Evolutionary conservation across 371 early-diverging fungal genomes (phyloP).

Genomic region (Mortierella sp.): DNA sequence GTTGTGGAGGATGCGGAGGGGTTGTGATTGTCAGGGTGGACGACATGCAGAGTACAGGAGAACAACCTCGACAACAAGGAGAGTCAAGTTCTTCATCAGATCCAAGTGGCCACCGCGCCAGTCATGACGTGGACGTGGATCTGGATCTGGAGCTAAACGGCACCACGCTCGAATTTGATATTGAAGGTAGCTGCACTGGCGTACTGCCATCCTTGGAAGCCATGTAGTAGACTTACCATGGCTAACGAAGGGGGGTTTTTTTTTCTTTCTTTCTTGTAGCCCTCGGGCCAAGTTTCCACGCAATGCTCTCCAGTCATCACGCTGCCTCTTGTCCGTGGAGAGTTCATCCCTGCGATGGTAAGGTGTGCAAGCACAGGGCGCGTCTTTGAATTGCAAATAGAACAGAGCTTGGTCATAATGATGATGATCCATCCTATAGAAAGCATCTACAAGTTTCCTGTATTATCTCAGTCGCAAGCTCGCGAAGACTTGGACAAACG

Average conservation of each 20-base stretch:
- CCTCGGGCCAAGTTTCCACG: conserved; percentile 42
- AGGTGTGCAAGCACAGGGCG: not conserved
- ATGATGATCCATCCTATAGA: conserved; percentile 10
- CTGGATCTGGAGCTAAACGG: conserved; percentile 8
- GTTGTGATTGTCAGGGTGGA: conserved; percentile 39
- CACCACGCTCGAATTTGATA: conserved; percentile 13
- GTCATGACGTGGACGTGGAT: not conserved
- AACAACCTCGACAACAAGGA: not conserved
- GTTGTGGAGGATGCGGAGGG: conserved; percentile 51
- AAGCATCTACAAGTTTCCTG: conserved; percentile 45
- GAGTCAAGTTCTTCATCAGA: not conserved
- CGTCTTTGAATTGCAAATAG: not conserved
- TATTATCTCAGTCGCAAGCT: conserved; percentile 33
- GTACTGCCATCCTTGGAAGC: not conserved
- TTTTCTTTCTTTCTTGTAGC: conserved; percentile 11
- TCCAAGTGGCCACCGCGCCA: not conserved
- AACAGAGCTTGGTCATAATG: not conserved
- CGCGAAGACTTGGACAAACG: conserved; percentile 30
- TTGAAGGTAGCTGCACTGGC: conserved; percentile 15
- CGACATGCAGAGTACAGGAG: not conserved
- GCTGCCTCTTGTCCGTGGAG: conserved; percentile 39
- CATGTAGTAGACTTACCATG: not conserved
- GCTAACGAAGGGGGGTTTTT: too few relatives aligned
- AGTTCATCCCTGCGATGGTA: conserved; percentile 49
- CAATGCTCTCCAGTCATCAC: conserved; percentile 40